phyloP scores from a whole-genome alignment of 1,139 yeast species.

The Suhomyces terraborum region DNA sequence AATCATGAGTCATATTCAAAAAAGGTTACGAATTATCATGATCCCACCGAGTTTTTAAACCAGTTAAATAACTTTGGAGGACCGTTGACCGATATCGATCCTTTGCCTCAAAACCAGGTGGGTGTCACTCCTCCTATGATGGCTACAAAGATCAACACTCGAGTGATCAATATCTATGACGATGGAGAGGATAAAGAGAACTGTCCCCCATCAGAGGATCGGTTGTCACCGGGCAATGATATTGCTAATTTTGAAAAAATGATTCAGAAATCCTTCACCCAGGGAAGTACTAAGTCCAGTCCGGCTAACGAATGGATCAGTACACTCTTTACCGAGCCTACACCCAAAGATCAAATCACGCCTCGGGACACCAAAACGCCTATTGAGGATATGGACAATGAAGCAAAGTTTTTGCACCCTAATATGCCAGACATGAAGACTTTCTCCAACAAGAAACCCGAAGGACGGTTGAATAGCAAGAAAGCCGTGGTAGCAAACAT shows the following conservation, averaged over 20 bases:
- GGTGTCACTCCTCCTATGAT: conserved; percentile 50
- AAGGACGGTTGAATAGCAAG: conserved; percentile 24
- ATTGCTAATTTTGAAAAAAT: conserved; percentile 41
- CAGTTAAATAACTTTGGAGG: conserved; percentile 53
- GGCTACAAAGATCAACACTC: conserved; percentile 50
- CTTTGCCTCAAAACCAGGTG: conserved; percentile 40
- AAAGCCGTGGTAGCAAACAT: conserved; percentile 35
- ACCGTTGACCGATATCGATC: conserved; percentile 58
- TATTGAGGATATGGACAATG: conserved; percentile 21
- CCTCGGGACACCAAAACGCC: conserved; percentile 47
- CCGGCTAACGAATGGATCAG: conserved; percentile 42
- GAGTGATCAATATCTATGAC: conserved; percentile 44
- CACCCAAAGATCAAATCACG: conserved; percentile 48
- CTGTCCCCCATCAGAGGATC: conserved; percentile 36
- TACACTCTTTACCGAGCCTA: conserved; percentile 43
- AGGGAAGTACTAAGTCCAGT: conserved; percentile 32
- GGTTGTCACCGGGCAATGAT: conserved; percentile 21
- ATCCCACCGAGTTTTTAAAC: conserved; percentile 48
- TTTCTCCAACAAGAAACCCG: conserved; percentile 26
- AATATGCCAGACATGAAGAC: conserved; percentile 35
- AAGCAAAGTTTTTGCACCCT: conserved; percentile 22
- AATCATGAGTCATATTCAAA: conserved; percentile 15
- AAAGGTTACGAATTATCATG: conserved; percentile 40
- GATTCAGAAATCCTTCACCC: conserved; percentile 40
- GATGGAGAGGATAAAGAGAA: conserved; percentile 48